Evolutionary conservation across 1,139 yeast species (phyloP).

Genomic region (Yarrowia galli): DNA sequence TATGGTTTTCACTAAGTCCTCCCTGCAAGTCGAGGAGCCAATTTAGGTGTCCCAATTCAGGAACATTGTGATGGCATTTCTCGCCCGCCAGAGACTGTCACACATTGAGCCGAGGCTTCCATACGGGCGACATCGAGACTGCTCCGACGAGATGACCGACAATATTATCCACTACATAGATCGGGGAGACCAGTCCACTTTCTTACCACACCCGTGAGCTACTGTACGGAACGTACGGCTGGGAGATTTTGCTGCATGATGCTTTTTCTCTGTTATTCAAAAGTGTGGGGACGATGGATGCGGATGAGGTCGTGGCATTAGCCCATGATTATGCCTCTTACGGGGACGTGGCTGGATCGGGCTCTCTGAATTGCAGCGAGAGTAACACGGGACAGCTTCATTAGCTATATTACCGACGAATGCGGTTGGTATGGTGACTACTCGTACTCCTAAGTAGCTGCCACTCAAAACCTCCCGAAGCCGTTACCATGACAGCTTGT

Average conservation of each 20-base stretch:
- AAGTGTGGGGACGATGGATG: background rate
- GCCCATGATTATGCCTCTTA: background rate
- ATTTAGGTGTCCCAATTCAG: too few relatives aligned
- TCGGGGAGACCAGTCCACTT: background rate
- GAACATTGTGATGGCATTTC: too few relatives aligned
- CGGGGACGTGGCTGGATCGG: too few relatives aligned
- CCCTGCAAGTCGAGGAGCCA: too few relatives aligned
- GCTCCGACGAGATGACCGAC: too few relatives aligned
- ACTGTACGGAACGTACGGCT: background rate
- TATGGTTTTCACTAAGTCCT: too few relatives aligned
- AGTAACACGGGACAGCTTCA: too few relatives aligned
- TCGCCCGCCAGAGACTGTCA: too few relatives aligned
- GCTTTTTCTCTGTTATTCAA: too few relatives aligned
- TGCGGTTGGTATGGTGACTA: background rate
- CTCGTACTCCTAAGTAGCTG: background rate
- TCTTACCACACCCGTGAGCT: background rate
- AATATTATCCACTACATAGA: background rate
- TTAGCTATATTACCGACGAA: background rate
- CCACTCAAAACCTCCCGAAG: background rate
- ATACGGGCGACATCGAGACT: too few relatives aligned
- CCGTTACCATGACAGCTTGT: constrained; percentile 7
- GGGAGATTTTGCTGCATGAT: background rate
- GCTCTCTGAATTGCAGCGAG: too few relatives aligned
- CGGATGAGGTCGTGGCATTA: background rate
- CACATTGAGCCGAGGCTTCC: too few relatives aligned